Evolutionary conservation across 148 eudicot species (phyloP), one percentile per base, ranked within the genome.

Genomic region (Heliamphora exappendiculata): DNA sequence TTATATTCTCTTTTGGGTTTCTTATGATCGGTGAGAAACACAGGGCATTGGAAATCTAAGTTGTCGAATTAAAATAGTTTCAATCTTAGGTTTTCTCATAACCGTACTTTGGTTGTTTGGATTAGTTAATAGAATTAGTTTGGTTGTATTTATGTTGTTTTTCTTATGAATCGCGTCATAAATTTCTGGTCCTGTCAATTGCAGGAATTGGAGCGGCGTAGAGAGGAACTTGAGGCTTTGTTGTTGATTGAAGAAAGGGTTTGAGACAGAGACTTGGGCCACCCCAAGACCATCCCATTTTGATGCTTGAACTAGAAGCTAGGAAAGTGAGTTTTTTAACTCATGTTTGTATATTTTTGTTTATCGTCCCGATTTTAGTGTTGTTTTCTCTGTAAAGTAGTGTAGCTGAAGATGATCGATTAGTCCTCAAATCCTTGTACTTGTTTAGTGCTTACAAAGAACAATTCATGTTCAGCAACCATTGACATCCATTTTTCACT

Each of bases 161-260:
- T 29, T 54, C 11, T 45, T 34, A 58, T 20, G 72, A 45, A 54
- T 33, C 63, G 55, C 39, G 16, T 47, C 22, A 5, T 39, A 6
- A 29, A 26, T 29, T 31, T 54, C 24, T 49, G 60, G 28, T 3
- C 14, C 7, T 67, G 6, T 55, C 75, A 73, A 81, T 75, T 83
- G 82, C 87, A 94, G 97, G 96, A 92, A 36, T 71, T 92, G 60
- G 94, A 94, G 84, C 84, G 79, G 62, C 85, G 88, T 54, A 81
- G 87, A 66, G 84, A 85, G 81, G 96, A 94, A 72, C 97, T 92
- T 22, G 94, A 94, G 81, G 83, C 94, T 76, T 76, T 91, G 84
- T 75, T 94, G 83, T 78, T 94, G 85, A 51, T 87, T 39, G 80
- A 70, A 20, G 87, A 89, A 24, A 64, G 73, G 9, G 88, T 57